phyloP scores from a whole-genome alignment of 2,329 filamentous ascomycete species.

The Dendrostoma leiphaemia region DNA sequence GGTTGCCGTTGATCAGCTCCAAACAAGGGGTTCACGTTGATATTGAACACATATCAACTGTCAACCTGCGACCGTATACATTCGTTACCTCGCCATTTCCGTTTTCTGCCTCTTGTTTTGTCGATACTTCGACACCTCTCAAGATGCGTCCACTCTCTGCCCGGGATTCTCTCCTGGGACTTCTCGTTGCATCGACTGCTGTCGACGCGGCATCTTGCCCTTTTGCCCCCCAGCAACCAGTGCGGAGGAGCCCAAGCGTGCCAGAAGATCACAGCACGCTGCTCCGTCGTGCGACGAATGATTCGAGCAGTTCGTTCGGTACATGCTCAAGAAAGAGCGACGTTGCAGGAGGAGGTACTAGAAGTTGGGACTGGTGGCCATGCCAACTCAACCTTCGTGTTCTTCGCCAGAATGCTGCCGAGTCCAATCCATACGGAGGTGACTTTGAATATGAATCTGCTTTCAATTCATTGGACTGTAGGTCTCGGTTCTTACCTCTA shows the following conservation, averaged over 20 bases:
- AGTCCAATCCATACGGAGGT: conserved; percentile 58
- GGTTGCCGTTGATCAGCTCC: too few relatives aligned
- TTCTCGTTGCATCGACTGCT: conserved; percentile 9
- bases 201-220: conserved; percentile 14
- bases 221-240: conserved; percentile 6
- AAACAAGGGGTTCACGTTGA: too few relatives aligned
- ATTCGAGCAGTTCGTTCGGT: conserved; percentile 11
- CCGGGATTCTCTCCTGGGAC: conserved; percentile 9
- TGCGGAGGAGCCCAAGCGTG: neutral
- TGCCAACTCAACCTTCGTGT: conserved; percentile 63
- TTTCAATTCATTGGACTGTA: conserved; percentile 65
- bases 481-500: neutral
- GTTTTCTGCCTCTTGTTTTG: neutral
- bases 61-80: neutral
- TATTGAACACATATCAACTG: neutral
- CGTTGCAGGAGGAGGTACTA: conserved; percentile 59
- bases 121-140: neutral
- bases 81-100: neutral
- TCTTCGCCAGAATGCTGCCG: conserved; percentile 63
- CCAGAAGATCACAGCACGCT: neutral
- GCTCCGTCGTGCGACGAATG: neutral
- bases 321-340: conserved; percentile 27
- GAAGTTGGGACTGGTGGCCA: conserved; percentile 71
- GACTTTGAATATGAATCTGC: conserved; percentile 70
- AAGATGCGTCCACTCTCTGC: neutral